phyloP scores from a whole-genome alignment of 1,284 basidiomycete genomes.

The Xanthoconium separans region DNA sequence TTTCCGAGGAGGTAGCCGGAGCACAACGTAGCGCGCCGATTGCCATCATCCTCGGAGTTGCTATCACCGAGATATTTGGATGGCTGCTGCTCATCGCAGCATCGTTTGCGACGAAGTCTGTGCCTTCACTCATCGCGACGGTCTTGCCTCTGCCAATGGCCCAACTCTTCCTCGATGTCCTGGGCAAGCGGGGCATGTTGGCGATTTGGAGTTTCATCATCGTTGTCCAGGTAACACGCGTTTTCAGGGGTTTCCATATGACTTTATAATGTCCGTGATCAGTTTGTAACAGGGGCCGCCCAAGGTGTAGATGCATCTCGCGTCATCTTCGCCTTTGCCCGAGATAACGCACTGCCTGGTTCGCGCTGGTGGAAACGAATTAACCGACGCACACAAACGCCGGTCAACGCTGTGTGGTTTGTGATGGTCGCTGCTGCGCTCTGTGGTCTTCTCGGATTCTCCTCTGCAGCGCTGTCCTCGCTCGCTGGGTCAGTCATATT shows the following conservation, averaged over 20 bases:
- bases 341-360: constrained; percentile 71
- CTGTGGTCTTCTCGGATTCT: constrained; percentile 67
- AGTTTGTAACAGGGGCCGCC: constrained; percentile 75
- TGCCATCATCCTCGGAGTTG: constrained; percentile 69
- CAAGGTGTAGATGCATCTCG: constrained; percentile 74
- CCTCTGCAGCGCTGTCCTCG: constrained; percentile 58
- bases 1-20: constrained; percentile 70
- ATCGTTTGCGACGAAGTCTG: constrained; percentile 61
- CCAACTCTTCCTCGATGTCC: constrained; percentile 61
- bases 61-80: constrained; percentile 58
- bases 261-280: background rate
- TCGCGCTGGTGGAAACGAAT: constrained; percentile 67
- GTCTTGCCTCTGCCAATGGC: constrained; percentile 67
- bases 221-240: constrained; percentile 55
- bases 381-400: constrained; percentile 58
- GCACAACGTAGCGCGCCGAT: constrained; percentile 70
- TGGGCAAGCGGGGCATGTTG: constrained; percentile 71
- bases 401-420: constrained; percentile 73
- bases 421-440: constrained; percentile 59
- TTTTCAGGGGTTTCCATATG: background rate
- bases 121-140: constrained; percentile 49
- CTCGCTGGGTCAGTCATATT: constrained; percentile 55
- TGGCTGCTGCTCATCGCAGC: constrained; percentile 64
- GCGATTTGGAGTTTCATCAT: constrained; percentile 70
- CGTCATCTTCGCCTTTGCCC: constrained; percentile 71